Percentiles rank a stretch among this genome's conserved stretches.
Evolutionary conservation across 768 basidiomycete genomes (phyloP).

Genomic region (Termitomyces heimii): DNA sequence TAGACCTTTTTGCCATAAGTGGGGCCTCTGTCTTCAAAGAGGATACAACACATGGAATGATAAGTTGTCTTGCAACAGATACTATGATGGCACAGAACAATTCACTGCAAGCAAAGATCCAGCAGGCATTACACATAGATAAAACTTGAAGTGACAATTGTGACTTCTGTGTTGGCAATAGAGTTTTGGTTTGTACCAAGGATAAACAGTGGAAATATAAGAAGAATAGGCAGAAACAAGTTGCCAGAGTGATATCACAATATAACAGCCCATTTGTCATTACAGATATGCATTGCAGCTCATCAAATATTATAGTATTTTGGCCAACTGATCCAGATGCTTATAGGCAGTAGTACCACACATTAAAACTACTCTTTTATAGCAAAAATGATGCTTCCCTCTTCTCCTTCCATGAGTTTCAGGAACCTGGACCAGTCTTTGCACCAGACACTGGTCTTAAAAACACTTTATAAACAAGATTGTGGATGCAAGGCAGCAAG

Average conservation of each 20-base stretch:
- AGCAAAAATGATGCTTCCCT: conserved; percentile 21
- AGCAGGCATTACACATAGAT: conserved; percentile 10
- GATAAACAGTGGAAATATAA: not conserved
- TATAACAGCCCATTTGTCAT: conserved; percentile 25
- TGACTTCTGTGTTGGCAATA: no score
- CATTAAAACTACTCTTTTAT: conserved; percentile 16
- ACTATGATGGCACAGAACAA: conserved; percentile 4
- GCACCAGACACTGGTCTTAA: no score
- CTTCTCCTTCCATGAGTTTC: conserved; percentile 24
- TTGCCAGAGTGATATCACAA: conserved; percentile 32
- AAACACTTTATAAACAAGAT: conserved; percentile 19
- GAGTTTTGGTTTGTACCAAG: no score
- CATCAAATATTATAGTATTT: conserved; percentile 4
- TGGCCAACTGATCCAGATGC: no score
- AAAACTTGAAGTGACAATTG: no score
- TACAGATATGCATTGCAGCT: conserved; percentile 5
- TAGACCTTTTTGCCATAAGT: not conserved
- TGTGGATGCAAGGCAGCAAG: conserved; percentile 16
- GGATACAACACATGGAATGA: no score
- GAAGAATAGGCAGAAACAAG: conserved; percentile 12
- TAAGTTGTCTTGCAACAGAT: conserved; percentile 12
- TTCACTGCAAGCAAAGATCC: conserved; percentile 15
- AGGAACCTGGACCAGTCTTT: no score
- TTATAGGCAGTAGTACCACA: no score
- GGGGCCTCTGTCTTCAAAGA: no score